phyloP scores from a whole-genome alignment of 768 basidiomycete genomes.

The Neoboletus brunneissimus region DNA sequence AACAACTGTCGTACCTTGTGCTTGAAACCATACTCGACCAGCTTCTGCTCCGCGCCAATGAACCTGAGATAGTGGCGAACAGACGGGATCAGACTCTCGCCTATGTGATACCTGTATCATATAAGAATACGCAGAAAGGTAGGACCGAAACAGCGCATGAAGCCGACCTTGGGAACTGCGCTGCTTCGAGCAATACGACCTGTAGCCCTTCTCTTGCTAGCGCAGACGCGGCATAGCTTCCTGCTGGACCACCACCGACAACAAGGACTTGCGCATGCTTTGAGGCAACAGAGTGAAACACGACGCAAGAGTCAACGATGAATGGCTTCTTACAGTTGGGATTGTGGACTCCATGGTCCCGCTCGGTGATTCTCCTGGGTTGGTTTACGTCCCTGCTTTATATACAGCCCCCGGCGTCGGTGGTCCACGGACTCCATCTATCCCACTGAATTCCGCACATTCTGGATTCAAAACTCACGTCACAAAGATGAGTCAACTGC shows the following conservation, averaged over 20 bases:
- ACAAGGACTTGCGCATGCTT: constrained; percentile 39
- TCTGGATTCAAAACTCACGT: neutral
- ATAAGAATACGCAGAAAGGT: neutral
- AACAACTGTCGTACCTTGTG: constrained; percentile 38
- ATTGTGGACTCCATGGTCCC: constrained; percentile 13
- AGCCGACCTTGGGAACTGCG: constrained; percentile 51
- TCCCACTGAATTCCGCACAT: neutral
- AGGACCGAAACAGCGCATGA: too few relatives aligned
- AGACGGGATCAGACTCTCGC: constrained; percentile 50
- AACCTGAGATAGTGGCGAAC: constrained; percentile 50
- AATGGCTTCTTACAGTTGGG: constrained; percentile 22
- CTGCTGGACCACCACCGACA: constrained; percentile 60
- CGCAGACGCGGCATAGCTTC: constrained; percentile 52
- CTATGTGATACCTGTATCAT: constrained; percentile 42
- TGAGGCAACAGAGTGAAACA: neutral
- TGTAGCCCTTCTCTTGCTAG: constrained; percentile 57
- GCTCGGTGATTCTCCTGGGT: neutral
- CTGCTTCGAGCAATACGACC: constrained; percentile 55
- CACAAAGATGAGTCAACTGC: neutral
- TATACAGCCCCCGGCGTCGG: neutral
- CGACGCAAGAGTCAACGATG: neutral
- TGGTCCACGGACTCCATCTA: neutral
- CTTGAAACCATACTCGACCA: constrained; percentile 43
- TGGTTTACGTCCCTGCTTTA: neutral
- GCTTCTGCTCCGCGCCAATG: constrained; percentile 47